Evolutionary conservation across 768 basidiomycete genomes (phyloP), one percentile per base, ranked within the genome.

Genomic region (Clavaria fumosa): DNA sequence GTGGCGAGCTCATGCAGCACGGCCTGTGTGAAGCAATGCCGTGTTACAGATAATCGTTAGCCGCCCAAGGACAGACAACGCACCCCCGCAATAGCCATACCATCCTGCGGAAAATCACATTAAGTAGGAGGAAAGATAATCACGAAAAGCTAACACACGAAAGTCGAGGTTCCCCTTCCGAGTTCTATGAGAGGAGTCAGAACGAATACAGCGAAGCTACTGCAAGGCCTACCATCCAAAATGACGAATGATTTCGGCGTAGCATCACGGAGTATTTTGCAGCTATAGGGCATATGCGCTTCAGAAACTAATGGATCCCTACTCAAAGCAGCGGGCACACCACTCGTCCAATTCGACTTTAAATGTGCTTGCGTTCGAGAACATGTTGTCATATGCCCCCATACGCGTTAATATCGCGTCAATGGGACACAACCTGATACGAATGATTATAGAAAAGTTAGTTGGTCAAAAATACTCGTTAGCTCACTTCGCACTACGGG

Each of bases 371-470:
- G 89, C 72, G 47, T 86, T 78, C 2, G 83, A 78, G 56, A 90
- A 91, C 82, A 93, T 89, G 51, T 90, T 90, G 50, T 97, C 93
- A 53, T 96, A 95, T 2, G 95, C 95, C 7, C 95, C 95, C 95
- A 97, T 97, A 18, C 93, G 77, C 2, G 95, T 96, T 41, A 88
- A 70, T 45, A 99, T 95, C 9, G 78, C 64, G 52, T 99, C 91
- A 2, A 95, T 74, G 2, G 95, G 88, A 43, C 78, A 81, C 33
- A 99, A 53, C 23, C 88, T 89, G 18, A 31, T 15, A 36, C 11
- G 19, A 23, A 37, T 4, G 44, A 35, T 41, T 20, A 35, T 28
- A 17, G 34, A 19, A 47, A 44, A 17, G 4, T 10, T 24, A 11
- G 6, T 11, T 12, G 23, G 23, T 21, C n/a, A 34, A 23, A 5